These are phyloP conservation scores for Berkeleyomyces basicola DNA, from an alignment of 2,329 filamentous ascomycete genomes.

Conservation along the genomic window DNA sequence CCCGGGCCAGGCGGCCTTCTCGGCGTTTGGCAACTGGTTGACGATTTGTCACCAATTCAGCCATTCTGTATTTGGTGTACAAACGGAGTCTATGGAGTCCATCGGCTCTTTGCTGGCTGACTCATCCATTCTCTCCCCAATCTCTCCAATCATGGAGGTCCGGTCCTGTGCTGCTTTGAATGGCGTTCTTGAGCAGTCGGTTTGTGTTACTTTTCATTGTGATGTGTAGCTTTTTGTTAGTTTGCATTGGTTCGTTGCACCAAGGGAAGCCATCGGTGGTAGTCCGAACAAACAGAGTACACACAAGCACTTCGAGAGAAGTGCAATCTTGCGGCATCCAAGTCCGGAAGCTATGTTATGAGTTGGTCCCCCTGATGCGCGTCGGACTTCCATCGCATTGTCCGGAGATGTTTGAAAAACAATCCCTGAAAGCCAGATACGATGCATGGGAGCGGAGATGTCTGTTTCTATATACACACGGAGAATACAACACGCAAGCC, in stretches of 20 bases:
- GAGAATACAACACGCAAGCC: background rate
- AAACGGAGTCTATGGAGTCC: background rate
- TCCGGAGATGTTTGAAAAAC: conserved; percentile 4
- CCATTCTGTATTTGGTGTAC: background rate
- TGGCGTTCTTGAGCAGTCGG: too few relatives aligned
- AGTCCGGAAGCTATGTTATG: background rate
- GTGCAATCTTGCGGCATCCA: background rate
- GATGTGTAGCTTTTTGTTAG: too few relatives aligned
- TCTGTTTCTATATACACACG: background rate
- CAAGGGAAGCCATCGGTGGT: too few relatives aligned
- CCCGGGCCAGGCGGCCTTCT: background rate
- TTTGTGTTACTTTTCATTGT: too few relatives aligned
- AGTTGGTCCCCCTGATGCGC: background rate
- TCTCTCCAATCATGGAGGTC: too few relatives aligned
- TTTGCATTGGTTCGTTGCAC: too few relatives aligned
- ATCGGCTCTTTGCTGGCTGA: too few relatives aligned
- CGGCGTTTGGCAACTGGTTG: background rate
- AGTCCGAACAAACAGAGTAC: too few relatives aligned
- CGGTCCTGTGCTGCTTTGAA: too few relatives aligned
- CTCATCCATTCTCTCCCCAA: too few relatives aligned
- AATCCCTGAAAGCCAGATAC: background rate
- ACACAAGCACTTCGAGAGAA: too few relatives aligned
- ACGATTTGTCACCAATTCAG: background rate
- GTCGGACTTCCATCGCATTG: conserved; percentile 7
- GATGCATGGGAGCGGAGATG: background rate